Evolutionary conservation across 177 flowering plant species (phyloP).

Genomic region (Telopea speciosissima): DNA sequence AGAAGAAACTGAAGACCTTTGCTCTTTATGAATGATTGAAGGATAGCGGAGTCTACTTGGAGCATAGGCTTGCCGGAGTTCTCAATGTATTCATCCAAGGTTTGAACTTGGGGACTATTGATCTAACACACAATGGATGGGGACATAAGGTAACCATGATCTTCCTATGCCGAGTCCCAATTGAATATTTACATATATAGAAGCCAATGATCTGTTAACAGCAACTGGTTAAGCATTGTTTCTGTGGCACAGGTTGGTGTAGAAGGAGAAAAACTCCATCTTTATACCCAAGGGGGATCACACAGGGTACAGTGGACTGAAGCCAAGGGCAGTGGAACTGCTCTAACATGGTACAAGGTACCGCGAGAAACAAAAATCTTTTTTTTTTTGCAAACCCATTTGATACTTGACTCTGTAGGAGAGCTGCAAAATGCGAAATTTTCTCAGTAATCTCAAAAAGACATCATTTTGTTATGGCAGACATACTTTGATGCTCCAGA

Average conservation of each 20-base stretch:
- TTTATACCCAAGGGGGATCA: slow-evolving; percentile 34
- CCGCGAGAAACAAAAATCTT: too few species aligned
- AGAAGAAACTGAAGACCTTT: slow-evolving; percentile 2
- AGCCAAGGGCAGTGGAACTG: slow-evolving; percentile 20
- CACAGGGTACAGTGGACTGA: slow-evolving; percentile 55
- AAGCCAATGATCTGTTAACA: not conserved
- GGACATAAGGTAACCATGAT: slow-evolving; percentile 45
- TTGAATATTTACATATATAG: too few species aligned
- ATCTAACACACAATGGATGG: slow-evolving; percentile 60
- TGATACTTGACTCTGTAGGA: too few species aligned
- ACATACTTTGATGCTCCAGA: slow-evolving; percentile 68
- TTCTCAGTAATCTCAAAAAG: too few species aligned
- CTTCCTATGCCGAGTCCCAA: not conserved
- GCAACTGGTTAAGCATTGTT: not conserved
- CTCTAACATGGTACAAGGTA: slow-evolving; percentile 64
- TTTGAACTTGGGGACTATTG: slow-evolving; percentile 77
- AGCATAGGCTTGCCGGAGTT: slow-evolving; percentile 64
- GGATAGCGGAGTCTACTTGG: slow-evolving; percentile 92
- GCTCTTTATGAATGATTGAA: slow-evolving; percentile 16
- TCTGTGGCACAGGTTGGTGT: slow-evolving; percentile 39
- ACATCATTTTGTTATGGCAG: slow-evolving; percentile 28
- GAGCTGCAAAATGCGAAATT: too few species aligned
- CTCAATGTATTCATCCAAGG: slow-evolving; percentile 46
- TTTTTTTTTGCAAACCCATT: too few species aligned
- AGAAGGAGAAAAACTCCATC: slow-evolving; percentile 40